These are phyloP conservation scores for Fabrea salina DNA, from an alignment of 169 alveolate genomes.

Conservation along the genomic window DNA sequence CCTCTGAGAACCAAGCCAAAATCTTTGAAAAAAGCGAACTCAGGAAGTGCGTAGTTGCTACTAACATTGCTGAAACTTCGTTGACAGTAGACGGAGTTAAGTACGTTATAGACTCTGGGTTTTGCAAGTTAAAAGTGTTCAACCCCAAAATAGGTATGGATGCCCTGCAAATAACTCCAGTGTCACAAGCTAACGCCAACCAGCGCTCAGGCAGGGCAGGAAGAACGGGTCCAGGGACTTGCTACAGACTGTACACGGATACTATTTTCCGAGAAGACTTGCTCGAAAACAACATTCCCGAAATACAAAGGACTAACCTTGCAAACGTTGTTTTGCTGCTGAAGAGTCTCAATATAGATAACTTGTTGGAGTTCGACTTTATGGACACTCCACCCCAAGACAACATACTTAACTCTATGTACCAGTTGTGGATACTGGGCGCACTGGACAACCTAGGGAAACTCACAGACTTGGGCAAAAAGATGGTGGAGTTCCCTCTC, in stretches of 20 bases:
- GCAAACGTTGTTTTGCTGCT: conserved; percentile 98
- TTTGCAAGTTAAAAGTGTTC: conserved; percentile 98
- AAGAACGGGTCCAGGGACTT: conserved; percentile 99
- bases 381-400: conserved; percentile 99
- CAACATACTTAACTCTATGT: conserved; percentile 95
- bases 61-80: conserved; percentile 99
- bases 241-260: conserved; percentile 99
- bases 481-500: conserved; percentile 98
- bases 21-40: conserved; percentile 87
- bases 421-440: conserved; percentile 97
- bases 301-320: conserved; percentile 98
- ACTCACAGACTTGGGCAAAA: conserved; percentile 89
- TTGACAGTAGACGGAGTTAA: conserved; percentile 98
- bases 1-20: conserved; percentile 97
- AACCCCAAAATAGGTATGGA: conserved; percentile 99
- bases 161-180: conserved; percentile 98
- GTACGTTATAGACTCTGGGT: conserved; percentile 98
- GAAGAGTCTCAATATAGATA: conserved; percentile 95
- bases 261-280: conserved; percentile 93
- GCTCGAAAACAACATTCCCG: conserved; percentile 98
- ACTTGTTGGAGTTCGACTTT: conserved; percentile 96
- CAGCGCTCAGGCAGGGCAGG: conserved; percentile 99
- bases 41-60: conserved; percentile 97
- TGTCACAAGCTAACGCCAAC: conserved; percentile 99
- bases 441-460: conserved; percentile 93